Conservation (phyloP, 2,329 filamentous ascomycete genomes). For the Calonectria montana region DNA sequence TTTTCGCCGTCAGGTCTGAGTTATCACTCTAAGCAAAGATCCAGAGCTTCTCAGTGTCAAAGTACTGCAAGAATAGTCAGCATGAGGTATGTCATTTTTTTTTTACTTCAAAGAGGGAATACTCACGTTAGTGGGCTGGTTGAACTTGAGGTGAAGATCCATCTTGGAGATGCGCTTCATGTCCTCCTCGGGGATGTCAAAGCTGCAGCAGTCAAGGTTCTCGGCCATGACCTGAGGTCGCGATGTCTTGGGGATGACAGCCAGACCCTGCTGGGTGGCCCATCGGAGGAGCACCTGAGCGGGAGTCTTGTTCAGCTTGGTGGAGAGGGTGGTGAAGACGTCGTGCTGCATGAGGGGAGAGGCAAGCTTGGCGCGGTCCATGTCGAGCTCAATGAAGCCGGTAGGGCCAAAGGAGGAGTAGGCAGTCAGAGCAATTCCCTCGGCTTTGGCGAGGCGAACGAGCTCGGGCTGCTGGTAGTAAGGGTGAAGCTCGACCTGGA, state of each 20-base stretch:
- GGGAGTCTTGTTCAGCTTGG: conserved; percentile 77
- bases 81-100: background rate
- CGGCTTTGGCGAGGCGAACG: conserved; percentile 73
- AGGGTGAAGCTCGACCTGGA: conserved; percentile 92
- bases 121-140: conserved; percentile 78
- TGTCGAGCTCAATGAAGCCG: conserved; percentile 81
- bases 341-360: conserved; percentile 78
- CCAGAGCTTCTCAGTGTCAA: conserved; percentile 66
- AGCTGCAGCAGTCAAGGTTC: conserved; percentile 75
- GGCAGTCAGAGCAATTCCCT: conserved; percentile 81
- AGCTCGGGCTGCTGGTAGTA: conserved; percentile 83
- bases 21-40: conserved; percentile 62
- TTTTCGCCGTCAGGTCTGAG: conserved; percentile 29
- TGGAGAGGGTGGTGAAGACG: conserved; percentile 72
- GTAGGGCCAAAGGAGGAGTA: conserved; percentile 88
- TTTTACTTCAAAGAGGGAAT: background rate
- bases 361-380: conserved; percentile 68
- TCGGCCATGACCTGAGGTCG: conserved; percentile 63
- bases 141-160: conserved; percentile 77
- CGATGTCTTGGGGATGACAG: conserved; percentile 85
- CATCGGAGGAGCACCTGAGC: conserved; percentile 88
- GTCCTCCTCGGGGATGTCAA: conserved; percentile 74
- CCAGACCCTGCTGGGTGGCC: conserved; percentile 84
- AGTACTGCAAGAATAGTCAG: conserved; percentile 58
- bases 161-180: conserved; percentile 74